Evolutionary conservation across 169 alveolate species (phyloP), one percentile per base, ranked within the genome.

Genomic region (Eimeria maxima): DNA sequence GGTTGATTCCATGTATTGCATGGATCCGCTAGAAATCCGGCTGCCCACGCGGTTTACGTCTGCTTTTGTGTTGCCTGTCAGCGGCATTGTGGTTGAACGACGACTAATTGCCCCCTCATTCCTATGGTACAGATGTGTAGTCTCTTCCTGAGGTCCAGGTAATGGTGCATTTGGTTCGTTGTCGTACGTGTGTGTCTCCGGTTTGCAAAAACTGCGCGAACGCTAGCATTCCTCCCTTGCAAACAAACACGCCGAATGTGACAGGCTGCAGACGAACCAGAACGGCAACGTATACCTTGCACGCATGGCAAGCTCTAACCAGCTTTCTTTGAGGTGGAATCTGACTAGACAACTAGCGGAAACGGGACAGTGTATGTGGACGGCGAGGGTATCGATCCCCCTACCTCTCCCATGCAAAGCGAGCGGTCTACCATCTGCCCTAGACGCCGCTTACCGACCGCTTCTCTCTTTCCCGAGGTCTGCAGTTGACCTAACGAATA

Each of bases 341-440:
- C 1, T 33, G 38, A 33, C 38, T 33, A 33, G 38, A 33, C 38
- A 33, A 33, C 63, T 53, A 8, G 18, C 2, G 18, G 18, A 53
- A 53, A 60, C 27, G 69, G 8, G 69, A 60, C 11, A 14, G 69
- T 60, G 24, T 6, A 4, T 38, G 3, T 96, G 96, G 96, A 96
- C 96, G 95, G 94, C 97, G 91, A 90, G 99, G 99, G 99, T 98
- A 98, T 99, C 99, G 99, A 99, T 98, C 99, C 99, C 99, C 98
- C 99, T 98, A 99, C 99, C 99, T 99, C 99, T 99, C 99, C 99
- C 99, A 98, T 99, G 99, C 99, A 98, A 99, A 99, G 99, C 99
- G 99, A 99, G 99, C 99, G 99, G 99, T 98, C 99, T 99, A 99
- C 99, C 99, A 99, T 99, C 98, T 99, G 99, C 99, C 99, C 99